Evolutionary conservation across 768 basidiomycete genomes (phyloP).

Genomic region (Rhodotorula kratochvilovae): DNA sequence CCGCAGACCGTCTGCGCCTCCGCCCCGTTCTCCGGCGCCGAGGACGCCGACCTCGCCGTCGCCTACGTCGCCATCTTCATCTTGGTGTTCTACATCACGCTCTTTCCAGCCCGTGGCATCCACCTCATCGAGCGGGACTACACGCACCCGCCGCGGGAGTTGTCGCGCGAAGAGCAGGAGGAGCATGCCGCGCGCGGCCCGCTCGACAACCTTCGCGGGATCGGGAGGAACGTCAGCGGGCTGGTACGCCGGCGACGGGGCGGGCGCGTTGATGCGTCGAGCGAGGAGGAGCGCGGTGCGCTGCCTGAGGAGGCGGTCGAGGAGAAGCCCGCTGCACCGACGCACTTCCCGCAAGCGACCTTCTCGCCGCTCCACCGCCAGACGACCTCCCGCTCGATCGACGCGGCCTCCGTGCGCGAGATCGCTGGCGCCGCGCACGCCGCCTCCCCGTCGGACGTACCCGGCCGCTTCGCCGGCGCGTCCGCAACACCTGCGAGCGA

Average conservation of each 20-base stretch:
- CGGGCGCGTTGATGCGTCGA: not conserved
- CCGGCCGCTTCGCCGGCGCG: not conserved
- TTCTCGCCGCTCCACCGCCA: constrained; percentile 8
- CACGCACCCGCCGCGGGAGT: constrained; percentile 48
- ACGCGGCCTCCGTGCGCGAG: constrained; percentile 5
- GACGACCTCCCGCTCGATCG: constrained; percentile 3
- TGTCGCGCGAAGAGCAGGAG: constrained; percentile 54
- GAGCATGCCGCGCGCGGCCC: constrained; percentile 48
- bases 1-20: not conserved
- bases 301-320: not conserved
- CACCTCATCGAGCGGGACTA: constrained; percentile 55
- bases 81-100: constrained; percentile 12
- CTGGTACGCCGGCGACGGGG: not conserved
- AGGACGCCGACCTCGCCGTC: constrained; percentile 58
- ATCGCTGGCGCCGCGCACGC: constrained; percentile 7
- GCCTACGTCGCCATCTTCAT: constrained; percentile 21
- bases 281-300: not conserved
- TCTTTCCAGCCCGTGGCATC: constrained; percentile 6
- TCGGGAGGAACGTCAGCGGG: not conserved
- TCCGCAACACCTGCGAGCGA: not conserved
- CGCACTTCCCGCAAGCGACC: not conserved
- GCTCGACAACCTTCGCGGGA: not conserved
- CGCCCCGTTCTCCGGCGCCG: constrained; percentile 44
- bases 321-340: not conserved
- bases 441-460: not conserved